phyloP scores from a whole-genome alignment of 2,329 filamentous ascomycete genomes.

The Gaeumannomyces sp. region DNA sequence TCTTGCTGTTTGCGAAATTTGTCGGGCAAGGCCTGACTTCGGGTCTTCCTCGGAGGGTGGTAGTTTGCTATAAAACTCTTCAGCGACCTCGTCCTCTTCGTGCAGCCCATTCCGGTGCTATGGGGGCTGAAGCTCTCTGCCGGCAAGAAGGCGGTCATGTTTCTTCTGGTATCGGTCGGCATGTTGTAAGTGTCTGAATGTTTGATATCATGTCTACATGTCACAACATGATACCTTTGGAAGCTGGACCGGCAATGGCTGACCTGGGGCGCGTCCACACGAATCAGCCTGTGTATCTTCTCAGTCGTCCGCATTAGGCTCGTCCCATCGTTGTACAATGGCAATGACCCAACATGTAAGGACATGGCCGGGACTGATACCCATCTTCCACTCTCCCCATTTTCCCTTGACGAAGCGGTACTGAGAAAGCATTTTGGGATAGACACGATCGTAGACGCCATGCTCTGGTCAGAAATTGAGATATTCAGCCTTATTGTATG shows the following conservation, averaged over 20 bases:
- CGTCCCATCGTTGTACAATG: neutral
- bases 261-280: neutral
- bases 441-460: conserved; percentile 10
- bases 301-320: conserved; percentile 7
- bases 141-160: neutral
- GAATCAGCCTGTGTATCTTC: conserved; percentile 4
- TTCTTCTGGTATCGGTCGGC: neutral
- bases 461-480: conserved; percentile 14
- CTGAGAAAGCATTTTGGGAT: neutral
- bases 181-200: neutral
- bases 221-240: neutral
- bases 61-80: conserved; percentile 10
- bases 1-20: neutral
- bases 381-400: neutral
- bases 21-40: neutral
- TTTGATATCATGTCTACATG: neutral
- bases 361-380: neutral
- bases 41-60: neutral
- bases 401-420: neutral
- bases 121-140: conserved; percentile 2
- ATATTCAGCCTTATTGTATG: conserved; percentile 12
- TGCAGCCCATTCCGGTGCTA: conserved; percentile 8
- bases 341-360: conserved; percentile 11
- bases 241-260: neutral
- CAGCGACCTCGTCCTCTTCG: conserved; percentile 9